Conservation (phyloP, 371 early-diverging fungal genomes). For the Vairimorpha ceranae region DNA sequence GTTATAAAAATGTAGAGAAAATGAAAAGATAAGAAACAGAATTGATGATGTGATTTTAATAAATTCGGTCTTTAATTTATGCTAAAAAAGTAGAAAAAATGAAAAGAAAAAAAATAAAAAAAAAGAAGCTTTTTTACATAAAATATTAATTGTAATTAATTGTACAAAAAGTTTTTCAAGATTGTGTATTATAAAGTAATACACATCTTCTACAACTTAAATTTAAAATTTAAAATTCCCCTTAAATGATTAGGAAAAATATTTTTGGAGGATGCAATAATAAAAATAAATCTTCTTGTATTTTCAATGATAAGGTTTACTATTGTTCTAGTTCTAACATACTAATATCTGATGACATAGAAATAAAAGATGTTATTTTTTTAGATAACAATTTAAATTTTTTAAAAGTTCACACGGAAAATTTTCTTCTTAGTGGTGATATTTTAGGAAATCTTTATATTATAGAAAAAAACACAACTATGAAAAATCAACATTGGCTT, state of each 20-base stretch:
- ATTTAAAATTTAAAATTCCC: no score
- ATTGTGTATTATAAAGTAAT: no score
- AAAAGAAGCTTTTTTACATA: no score
- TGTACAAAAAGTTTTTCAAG: no score
- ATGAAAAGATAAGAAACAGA: no score
- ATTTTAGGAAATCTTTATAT: not conserved
- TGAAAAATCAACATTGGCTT: not conserved
- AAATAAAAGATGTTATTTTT: not conserved
- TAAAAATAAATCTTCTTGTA: not conserved
- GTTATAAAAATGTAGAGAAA: no score
- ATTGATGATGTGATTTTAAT: no score
- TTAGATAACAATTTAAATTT: slow-evolving; percentile 14
- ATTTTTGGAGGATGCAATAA: slow-evolving; percentile 2
- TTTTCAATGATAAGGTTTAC: not conserved
- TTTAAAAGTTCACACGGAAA: not conserved
- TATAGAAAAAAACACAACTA: not conserved
- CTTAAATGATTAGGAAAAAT: not conserved
- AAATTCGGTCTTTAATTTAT: no score
- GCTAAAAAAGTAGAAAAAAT: no score
- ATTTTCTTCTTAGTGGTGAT: not conserved
- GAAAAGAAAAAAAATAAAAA: no score
- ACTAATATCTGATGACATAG: not conserved
- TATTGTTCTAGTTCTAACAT: slow-evolving; percentile 8
- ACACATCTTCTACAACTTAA: no score
- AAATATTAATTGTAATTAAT: no score